These are phyloP conservation scores for Epichloe amarillans DNA, from an alignment of 2,329 filamentous ascomycete species.

Conservation along the genomic window DNA sequence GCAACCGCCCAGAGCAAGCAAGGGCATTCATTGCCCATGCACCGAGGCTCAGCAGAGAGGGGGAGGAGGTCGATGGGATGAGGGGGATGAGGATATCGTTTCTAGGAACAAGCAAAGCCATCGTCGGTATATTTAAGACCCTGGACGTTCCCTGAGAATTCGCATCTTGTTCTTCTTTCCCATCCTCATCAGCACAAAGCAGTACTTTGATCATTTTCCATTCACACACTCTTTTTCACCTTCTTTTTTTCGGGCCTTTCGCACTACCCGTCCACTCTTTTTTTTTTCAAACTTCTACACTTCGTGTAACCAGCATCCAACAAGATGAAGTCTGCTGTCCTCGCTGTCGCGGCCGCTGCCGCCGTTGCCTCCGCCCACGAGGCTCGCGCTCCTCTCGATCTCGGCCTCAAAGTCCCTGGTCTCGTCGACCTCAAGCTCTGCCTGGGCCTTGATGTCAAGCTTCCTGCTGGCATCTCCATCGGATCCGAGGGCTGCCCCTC, in stretches of 20 bases:
- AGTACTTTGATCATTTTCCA: slow-evolving; percentile 4
- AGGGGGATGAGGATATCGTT: background rate
- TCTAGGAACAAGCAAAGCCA: background rate
- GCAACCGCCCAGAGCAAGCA: background rate
- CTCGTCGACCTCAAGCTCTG: slow-evolving; percentile 6
- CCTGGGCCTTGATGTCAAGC: slow-evolving; percentile 9
- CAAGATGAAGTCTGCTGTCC: slow-evolving; percentile 14
- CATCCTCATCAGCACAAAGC: slow-evolving; percentile 6
- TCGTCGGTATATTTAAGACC: slow-evolving; percentile 11
- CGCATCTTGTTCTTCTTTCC: background rate
- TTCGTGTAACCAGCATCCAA: background rate
- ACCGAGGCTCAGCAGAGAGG: slow-evolving; percentile 1
- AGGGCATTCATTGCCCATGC: slow-evolving; percentile 1
- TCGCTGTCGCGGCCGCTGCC: slow-evolving; percentile 10
- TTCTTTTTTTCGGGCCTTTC: slow-evolving; percentile 10
- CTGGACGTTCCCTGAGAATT: slow-evolving; percentile 5
- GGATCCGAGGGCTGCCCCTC: slow-evolving; percentile 10
- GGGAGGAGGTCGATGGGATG: background rate
- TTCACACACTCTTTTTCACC: slow-evolving; percentile 5
- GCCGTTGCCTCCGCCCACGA: slow-evolving; percentile 8
- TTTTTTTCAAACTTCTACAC: slow-evolving; percentile 3
- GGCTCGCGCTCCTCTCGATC: slow-evolving; percentile 7
- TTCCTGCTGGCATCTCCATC: slow-evolving; percentile 8
- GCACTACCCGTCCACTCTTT: slow-evolving; percentile 11
- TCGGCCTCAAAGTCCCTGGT: slow-evolving; percentile 1